Conservation (phyloP, 2,329 filamentous ascomycete species). For the Biscogniauxia marginata region DNA sequence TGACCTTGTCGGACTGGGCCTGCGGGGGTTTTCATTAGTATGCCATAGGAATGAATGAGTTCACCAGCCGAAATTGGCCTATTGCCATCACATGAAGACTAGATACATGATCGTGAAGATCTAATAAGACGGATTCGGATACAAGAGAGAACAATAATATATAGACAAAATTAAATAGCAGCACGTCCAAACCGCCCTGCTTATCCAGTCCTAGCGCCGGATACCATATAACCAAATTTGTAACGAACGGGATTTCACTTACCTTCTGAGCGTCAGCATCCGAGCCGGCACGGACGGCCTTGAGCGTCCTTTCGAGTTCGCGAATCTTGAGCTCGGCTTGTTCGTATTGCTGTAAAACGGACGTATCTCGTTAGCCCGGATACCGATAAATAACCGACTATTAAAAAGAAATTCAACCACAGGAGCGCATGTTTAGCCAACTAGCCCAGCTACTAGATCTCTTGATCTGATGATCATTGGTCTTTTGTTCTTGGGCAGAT, state of each 20-base stretch:
- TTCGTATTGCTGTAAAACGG: slow-evolving; percentile 52
- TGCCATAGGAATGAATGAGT: background rate
- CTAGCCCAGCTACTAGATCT: slow-evolving; percentile 16
- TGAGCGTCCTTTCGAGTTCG: slow-evolving; percentile 55
- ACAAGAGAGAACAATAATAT: background rate
- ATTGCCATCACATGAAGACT: background rate
- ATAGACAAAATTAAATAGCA: slow-evolving; percentile 5
- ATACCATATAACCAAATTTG: slow-evolving; percentile 2
- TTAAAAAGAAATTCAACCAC: background rate
- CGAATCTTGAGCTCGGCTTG: slow-evolving; percentile 56
- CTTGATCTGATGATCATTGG: background rate
- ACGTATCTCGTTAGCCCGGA: slow-evolving; percentile 20
- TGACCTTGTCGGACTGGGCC: slow-evolving; percentile 52
- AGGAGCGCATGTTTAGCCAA: slow-evolving; percentile 3
- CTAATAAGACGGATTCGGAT: background rate
- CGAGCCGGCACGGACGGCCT: slow-evolving; percentile 50
- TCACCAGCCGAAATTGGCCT: background rate
- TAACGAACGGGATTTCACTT: slow-evolving; percentile 30
- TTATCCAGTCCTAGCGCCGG: background rate
- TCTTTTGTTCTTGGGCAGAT: background rate
- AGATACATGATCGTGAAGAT: background rate
- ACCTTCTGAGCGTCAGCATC: slow-evolving; percentile 53
- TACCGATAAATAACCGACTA: background rate
- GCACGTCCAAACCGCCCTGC: background rate
- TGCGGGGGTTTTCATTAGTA: slow-evolving; percentile 25